Evolutionary conservation across 2,329 filamentous ascomycete genomes (phyloP).

Genomic region (Zasmidium citrigriseum): DNA sequence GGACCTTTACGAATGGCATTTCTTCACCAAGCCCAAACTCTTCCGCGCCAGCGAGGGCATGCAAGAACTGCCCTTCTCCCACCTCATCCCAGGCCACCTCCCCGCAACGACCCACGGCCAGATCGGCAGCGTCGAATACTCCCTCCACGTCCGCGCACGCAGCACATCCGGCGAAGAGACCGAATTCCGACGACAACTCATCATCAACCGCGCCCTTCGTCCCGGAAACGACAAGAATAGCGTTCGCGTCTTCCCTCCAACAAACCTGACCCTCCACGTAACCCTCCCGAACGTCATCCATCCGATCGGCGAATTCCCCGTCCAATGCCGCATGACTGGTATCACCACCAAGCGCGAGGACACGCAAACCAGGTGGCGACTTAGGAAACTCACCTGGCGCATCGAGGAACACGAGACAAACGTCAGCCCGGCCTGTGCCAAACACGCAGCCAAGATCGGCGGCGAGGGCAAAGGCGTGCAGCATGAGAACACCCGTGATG

Average conservation of each 20-base stretch:
- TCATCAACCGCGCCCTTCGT: conserved; percentile 77
- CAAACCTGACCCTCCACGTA: conserved; percentile 84
- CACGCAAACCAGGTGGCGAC: conserved; percentile 78
- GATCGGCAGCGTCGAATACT: conserved; percentile 75
- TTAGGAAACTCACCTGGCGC: conserved; percentile 90
- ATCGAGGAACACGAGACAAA: conserved; percentile 85
- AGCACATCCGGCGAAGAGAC: conserved; percentile 63
- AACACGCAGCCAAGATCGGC: conserved; percentile 68
- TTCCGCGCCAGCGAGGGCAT: conserved; percentile 53
- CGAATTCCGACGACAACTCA: conserved; percentile 66
- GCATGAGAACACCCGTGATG: conserved; percentile 73
- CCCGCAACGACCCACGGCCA: conserved; percentile 77
- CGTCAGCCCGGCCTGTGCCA: conserved; percentile 75
- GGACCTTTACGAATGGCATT: conserved; percentile 76
- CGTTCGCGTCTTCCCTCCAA: conserved; percentile 92
- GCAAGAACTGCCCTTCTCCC: conserved; percentile 86
- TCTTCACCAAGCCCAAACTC: conserved; percentile 58
- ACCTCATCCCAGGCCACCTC: conserved; percentile 80
- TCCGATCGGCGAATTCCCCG: conserved; percentile 77
- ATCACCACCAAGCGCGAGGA: conserved; percentile 69
- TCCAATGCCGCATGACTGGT: conserved; percentile 82
- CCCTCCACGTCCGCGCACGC: conserved; percentile 68
- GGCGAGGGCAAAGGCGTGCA: conserved; percentile 68
- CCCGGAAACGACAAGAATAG: conserved; percentile 82
- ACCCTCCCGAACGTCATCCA: conserved; percentile 81